phyloP scores from a whole-genome alignment of 148 eudicot species.

The Linanthus parryae region DNA sequence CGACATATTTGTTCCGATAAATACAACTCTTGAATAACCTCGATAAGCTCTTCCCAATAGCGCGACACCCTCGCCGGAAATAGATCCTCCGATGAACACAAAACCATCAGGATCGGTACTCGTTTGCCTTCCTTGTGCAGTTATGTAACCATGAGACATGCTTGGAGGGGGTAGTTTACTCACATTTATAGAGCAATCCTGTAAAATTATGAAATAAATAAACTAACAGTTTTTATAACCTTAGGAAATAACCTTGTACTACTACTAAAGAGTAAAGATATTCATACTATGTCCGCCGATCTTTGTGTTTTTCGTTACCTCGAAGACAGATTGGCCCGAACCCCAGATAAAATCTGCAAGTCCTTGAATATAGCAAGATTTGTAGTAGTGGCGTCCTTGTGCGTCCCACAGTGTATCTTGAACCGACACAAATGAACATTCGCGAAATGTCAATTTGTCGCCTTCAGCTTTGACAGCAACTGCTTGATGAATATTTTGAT shows the following conservation, averaged over 20 bases:
- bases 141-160: conserved; percentile 22
- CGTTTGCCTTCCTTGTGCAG: conserved; percentile 25
- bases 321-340: conserved; percentile 24
- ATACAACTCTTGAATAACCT: conserved; percentile 25
- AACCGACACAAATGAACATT: conserved; percentile 26
- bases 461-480: conserved; percentile 17
- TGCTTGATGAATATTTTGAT: too few relatives aligned
- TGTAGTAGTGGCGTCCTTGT: conserved; percentile 28
- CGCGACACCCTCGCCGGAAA: conserved; percentile 18
- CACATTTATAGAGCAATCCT: conserved; percentile 28
- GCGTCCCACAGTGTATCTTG: conserved; percentile 41
- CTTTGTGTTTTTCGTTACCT: too few relatives aligned
- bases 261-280: too few relatives aligned
- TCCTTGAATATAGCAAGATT: conserved; percentile 30
- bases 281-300: too few relatives aligned
- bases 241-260: too few relatives aligned
- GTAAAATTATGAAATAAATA: too few relatives aligned
- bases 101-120: conserved; percentile 19
- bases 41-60: conserved; percentile 30
- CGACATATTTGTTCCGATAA: conserved; percentile 4
- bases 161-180: conserved; percentile 5
- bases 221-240: too few relatives aligned
- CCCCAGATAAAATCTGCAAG: conserved; percentile 42
- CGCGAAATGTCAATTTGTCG: conserved; percentile 24
- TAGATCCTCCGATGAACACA: conserved; percentile 20